These are phyloP conservation scores for Austroboletus sp. DNA, from an alignment of 1,284 basidiomycete genomes.

Conservation along the genomic window DNA sequence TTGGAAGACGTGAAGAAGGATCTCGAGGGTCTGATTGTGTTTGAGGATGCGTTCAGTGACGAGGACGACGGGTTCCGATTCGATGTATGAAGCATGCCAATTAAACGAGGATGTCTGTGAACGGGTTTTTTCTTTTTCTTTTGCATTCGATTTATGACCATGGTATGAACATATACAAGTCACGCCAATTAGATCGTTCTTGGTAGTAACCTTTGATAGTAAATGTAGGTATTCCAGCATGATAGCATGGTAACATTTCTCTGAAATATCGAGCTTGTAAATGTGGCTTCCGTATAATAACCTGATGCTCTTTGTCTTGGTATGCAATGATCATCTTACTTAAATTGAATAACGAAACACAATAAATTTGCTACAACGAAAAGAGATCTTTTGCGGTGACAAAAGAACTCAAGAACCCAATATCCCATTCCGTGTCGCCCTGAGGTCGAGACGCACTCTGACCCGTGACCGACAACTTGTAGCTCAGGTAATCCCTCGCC, in stretches of 20 bases:
- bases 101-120: not conserved
- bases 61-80: conserved; percentile 28
- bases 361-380: conserved; percentile 5
- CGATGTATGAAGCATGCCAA: conserved; percentile 14
- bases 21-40: conserved; percentile 28
- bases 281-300: too few species aligned
- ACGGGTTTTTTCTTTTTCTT: too few species aligned
- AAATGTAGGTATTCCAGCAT: conserved; percentile 7
- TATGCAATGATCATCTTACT: too few species aligned
- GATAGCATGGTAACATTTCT: too few species aligned
- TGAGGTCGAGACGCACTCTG: not conserved
- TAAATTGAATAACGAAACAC: too few species aligned
- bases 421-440: conserved; percentile 23
- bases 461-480: conserved; percentile 10
- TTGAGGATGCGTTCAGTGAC: conserved; percentile 23
- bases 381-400: conserved; percentile 12
- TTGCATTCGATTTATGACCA: conserved; percentile 16
- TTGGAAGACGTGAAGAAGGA: conserved; percentile 31
- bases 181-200: conserved; percentile 3
- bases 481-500: conserved; percentile 17
- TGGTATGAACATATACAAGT: conserved; percentile 5
- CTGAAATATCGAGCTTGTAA: too few species aligned
- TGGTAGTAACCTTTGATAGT: conserved; percentile 6
- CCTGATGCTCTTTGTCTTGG: too few species aligned
- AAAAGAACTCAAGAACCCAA: conserved; percentile 17